These are phyloP conservation scores for Exophiala sp. DNA, from an alignment of 2,329 filamentous ascomycete species.

Conservation along the genomic window DNA sequence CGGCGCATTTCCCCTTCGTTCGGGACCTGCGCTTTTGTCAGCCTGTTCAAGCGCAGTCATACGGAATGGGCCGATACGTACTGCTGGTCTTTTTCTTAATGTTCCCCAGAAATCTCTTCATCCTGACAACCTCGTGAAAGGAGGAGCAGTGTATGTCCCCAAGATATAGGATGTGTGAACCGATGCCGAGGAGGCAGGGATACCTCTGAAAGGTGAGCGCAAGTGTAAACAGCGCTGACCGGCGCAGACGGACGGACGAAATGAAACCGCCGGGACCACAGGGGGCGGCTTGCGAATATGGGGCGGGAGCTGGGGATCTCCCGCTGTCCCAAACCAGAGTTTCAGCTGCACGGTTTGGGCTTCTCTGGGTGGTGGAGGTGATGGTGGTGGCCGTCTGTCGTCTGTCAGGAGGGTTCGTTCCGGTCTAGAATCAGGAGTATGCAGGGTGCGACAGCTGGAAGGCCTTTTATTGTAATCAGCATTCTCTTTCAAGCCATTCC, in stretches of 20 bases:
- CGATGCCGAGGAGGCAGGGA: background rate
- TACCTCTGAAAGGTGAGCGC: background rate
- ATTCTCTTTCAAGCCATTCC: too few relatives aligned
- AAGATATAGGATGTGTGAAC: background rate
- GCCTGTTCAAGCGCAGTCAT: background rate
- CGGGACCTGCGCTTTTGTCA: slow-evolving; percentile 19
- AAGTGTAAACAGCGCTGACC: background rate
- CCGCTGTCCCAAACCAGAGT: background rate
- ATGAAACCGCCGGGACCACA: background rate
- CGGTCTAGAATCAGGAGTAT: too few relatives aligned
- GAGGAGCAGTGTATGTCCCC: background rate
- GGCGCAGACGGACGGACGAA: background rate
- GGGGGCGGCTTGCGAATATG: background rate
- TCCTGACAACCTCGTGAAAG: slow-evolving; percentile 1
- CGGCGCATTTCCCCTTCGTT: slow-evolving; percentile 12
- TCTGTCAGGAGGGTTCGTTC: too few relatives aligned
- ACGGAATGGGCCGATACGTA: slow-evolving; percentile 1
- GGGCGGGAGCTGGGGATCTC: slow-evolving; percentile 5
- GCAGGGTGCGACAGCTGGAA: too few relatives aligned
- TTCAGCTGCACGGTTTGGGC: background rate
- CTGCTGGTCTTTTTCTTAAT: slow-evolving; percentile 27
- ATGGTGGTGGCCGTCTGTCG: too few relatives aligned
- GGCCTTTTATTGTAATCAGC: too few relatives aligned
- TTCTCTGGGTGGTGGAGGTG: background rate
- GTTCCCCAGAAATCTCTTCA: slow-evolving; percentile 25